These are phyloP conservation scores for Xylaria digitata DNA, from an alignment of 2,329 filamentous ascomycete genomes.

Conservation along the genomic window DNA sequence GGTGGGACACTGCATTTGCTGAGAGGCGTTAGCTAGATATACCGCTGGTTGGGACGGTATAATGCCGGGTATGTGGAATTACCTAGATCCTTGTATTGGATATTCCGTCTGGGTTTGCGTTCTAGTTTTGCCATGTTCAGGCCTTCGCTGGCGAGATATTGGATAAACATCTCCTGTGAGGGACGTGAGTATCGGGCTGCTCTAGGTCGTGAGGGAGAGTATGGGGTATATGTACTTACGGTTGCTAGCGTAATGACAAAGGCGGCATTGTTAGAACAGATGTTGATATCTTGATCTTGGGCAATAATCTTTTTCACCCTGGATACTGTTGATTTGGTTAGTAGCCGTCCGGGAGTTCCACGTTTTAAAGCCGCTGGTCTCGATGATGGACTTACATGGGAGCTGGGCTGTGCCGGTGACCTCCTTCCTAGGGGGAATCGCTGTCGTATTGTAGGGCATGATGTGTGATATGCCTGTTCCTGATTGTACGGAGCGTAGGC, in stretches of 20 bases:
- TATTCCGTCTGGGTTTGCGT: slow-evolving; percentile 89
- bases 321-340: slow-evolving; percentile 70
- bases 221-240: slow-evolving; percentile 57
- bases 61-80: slow-evolving; percentile 32
- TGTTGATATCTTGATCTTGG: slow-evolving; percentile 84
- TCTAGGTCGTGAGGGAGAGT: not conserved
- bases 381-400: slow-evolving; percentile 71
- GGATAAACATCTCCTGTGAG: slow-evolving; percentile 88
- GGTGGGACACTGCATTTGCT: slow-evolving; percentile 86
- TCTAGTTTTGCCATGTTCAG: slow-evolving; percentile 91
- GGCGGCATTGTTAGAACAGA: slow-evolving; percentile 92
- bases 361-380: not conserved
- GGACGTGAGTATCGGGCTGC: slow-evolving; percentile 4
- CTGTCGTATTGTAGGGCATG: slow-evolving; percentile 93
- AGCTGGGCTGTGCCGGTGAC: slow-evolving; percentile 86
- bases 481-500: not conserved
- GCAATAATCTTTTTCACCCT: slow-evolving; percentile 96
- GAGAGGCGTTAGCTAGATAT: slow-evolving; percentile 20
- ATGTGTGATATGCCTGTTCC: not conserved
- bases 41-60: not conserved
- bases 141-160: slow-evolving; percentile 86
- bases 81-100: slow-evolving; percentile 96
- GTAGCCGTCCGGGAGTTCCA: not conserved
- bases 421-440: slow-evolving; percentile 83
- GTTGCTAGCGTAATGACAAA: slow-evolving; percentile 95